Conservation (phyloP, 306 rosid genomes). For the Alnus glutinosa region DNA sequence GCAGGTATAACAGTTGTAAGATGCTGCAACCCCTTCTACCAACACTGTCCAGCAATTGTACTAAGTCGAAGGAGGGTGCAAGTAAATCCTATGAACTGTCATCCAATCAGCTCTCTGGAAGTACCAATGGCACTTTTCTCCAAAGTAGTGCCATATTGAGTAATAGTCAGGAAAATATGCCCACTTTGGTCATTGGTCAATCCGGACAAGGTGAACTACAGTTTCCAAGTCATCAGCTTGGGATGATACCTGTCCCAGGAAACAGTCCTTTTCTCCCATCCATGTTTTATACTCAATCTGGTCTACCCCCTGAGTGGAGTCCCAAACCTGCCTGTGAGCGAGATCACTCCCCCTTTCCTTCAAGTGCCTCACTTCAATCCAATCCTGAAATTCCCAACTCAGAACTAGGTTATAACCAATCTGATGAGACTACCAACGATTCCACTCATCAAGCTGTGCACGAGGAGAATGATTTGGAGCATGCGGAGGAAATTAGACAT, state of each 20-base stretch:
- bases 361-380: conserved; percentile 30
- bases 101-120: conserved; percentile 33
- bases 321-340: conserved; percentile 31
- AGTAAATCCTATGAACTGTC: conserved; percentile 32
- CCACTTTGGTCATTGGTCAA: conserved; percentile 20
- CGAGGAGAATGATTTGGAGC: conserved; percentile 32
- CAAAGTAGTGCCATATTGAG: conserved; percentile 24
- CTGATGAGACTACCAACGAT: conserved; percentile 33
- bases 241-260: conserved; percentile 33
- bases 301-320: conserved; percentile 29
- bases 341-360: conserved; percentile 46
- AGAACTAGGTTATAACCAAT: conserved; percentile 34
- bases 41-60: conserved; percentile 18
- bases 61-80: conserved; percentile 30
- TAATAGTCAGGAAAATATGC: conserved; percentile 29
- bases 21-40: conserved; percentile 35
- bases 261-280: conserved; percentile 41
- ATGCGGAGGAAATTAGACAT: conserved; percentile 26
- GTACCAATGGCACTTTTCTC: conserved; percentile 22
- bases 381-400: conserved; percentile 40
- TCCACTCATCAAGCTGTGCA: conserved; percentile 30
- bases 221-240: conserved; percentile 34
- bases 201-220: conserved; percentile 37
- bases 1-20: conserved; percentile 61
- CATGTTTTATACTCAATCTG: conserved; percentile 34